phyloP scores from a whole-genome alignment of 345 rosid genomes.

The Lumnitzera littorea region DNA sequence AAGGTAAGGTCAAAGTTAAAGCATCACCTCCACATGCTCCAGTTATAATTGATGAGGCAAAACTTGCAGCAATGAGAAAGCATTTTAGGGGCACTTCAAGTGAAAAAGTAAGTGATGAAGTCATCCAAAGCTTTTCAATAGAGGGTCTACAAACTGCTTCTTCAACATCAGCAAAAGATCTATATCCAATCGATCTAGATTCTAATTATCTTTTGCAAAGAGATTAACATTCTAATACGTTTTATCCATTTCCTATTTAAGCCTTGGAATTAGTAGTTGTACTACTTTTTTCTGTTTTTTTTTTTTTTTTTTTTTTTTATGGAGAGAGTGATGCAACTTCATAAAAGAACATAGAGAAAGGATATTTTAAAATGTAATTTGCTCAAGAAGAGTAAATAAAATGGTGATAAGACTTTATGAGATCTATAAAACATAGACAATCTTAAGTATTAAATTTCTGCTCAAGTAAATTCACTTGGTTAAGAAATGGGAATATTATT shows the following conservation, averaged over 20 bases:
- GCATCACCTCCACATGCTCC: neutral
- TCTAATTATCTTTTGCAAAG: conserved; percentile 13
- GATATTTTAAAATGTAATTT: too few relatives aligned
- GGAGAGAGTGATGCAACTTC: too few relatives aligned
- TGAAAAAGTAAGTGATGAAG: conserved; percentile 5
- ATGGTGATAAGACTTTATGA: too few relatives aligned
- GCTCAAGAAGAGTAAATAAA: too few relatives aligned
- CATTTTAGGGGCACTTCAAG: conserved; percentile 2
- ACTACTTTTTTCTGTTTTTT: too few relatives aligned
- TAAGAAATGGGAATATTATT: too few relatives aligned
- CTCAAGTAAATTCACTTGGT: too few relatives aligned
- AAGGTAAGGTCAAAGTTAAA: conserved; percentile 8
- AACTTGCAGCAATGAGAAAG: conserved; percentile 9
- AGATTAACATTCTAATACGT: neutral
- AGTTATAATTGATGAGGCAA: neutral
- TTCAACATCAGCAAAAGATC: conserved; percentile 25
- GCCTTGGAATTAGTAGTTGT: too few relatives aligned
- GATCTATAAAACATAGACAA: too few relatives aligned
- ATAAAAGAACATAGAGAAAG: too few relatives aligned
- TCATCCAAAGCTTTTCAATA: conserved; percentile 3
- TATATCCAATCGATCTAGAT: conserved; percentile 17
- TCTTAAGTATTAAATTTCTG: too few relatives aligned
- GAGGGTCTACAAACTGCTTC: conserved; percentile 26
- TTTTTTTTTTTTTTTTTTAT: too few relatives aligned
- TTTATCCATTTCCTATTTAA: neutral